phyloP scores from a whole-genome alignment of 805 yeast species.

The Yamadazyma laniorum region DNA sequence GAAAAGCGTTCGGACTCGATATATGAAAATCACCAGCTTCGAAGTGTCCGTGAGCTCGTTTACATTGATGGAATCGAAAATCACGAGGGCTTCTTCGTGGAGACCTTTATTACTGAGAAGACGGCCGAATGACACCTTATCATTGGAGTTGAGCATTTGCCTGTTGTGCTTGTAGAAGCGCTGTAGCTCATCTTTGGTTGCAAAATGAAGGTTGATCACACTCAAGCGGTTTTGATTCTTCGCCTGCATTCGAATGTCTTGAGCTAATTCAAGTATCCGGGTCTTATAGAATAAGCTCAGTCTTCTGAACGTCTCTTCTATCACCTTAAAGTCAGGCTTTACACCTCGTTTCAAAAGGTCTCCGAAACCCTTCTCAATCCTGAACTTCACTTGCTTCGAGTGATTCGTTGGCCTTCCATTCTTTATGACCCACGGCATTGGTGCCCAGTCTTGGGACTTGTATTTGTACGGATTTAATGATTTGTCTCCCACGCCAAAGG shows the following conservation, averaged over 20 bases:
- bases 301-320: constrained; percentile 30
- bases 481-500: constrained; percentile 9
- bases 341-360: constrained; percentile 33
- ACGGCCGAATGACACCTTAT: constrained; percentile 28
- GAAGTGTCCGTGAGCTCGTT: constrained; percentile 27
- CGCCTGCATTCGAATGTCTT: constrained; percentile 12
- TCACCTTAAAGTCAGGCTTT: constrained; percentile 31
- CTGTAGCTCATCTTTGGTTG: constrained; percentile 11
- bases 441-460: constrained; percentile 6
- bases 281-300: constrained; percentile 18
- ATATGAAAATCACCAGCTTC: constrained; percentile 24
- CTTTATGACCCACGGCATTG: constrained; percentile 1
- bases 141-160: constrained; percentile 22
- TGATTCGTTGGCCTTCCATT: neutral
- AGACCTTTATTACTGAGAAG: constrained; percentile 29
- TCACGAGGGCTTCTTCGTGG: constrained; percentile 20
- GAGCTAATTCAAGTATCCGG: constrained; percentile 12
- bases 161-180: constrained; percentile 10
- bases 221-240: constrained; percentile 20
- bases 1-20: constrained; percentile 24
- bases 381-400: constrained; percentile 25
- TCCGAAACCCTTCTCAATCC: constrained; percentile 32
- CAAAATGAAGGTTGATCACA: constrained; percentile 22
- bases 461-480: constrained; percentile 12
- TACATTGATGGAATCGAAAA: constrained; percentile 21